These are phyloP conservation scores for Clausena lansium DNA, from an alignment of 345 rosid species.

Conservation along the genomic window DNA sequence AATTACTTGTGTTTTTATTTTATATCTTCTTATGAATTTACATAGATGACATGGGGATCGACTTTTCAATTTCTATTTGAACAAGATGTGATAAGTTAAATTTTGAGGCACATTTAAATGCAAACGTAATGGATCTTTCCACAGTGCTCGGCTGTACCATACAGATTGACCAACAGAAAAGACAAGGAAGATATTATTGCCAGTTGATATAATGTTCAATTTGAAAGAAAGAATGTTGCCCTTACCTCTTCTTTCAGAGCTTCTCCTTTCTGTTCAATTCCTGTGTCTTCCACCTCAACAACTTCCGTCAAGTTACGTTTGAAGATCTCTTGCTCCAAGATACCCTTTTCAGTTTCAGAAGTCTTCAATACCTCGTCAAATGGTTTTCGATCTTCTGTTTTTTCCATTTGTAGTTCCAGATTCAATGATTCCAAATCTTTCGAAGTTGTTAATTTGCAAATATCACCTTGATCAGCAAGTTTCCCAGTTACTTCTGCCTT, in stretches of 20 bases:
- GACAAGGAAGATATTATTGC: not conserved
- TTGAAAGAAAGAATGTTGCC: not conserved
- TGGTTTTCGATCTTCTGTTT: conserved; percentile 12
- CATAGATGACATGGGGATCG: not conserved
- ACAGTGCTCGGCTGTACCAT: not conserved
- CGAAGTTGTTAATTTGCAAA: conserved; percentile 3
- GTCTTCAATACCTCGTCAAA: conserved; percentile 13
- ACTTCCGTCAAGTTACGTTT: conserved; percentile 22
- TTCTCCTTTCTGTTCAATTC: conserved; percentile 17
- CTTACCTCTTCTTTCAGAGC: conserved; percentile 23
- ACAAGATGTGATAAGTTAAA: not conserved
- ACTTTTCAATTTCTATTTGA: not conserved
- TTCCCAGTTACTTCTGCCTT: conserved; percentile 15
- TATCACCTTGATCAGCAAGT: conserved; percentile 12
- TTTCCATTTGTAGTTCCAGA: not conserved
- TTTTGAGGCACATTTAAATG: conserved; percentile 2
- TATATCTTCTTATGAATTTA: not conserved
- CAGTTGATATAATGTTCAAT: not conserved
- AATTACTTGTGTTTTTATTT: not conserved
- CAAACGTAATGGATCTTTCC: not conserved
- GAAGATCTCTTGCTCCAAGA: conserved; percentile 17
- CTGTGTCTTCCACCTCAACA: conserved; percentile 15
- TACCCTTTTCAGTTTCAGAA: conserved; percentile 9
- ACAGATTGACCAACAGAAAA: not conserved
- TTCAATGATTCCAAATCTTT: conserved; percentile 12